A percentile compares a stretch with the other conserved stretches of the same genome.
phyloP scores from a whole-genome alignment of 805 yeast genomes.

The Suhomyces faveliae region DNA sequence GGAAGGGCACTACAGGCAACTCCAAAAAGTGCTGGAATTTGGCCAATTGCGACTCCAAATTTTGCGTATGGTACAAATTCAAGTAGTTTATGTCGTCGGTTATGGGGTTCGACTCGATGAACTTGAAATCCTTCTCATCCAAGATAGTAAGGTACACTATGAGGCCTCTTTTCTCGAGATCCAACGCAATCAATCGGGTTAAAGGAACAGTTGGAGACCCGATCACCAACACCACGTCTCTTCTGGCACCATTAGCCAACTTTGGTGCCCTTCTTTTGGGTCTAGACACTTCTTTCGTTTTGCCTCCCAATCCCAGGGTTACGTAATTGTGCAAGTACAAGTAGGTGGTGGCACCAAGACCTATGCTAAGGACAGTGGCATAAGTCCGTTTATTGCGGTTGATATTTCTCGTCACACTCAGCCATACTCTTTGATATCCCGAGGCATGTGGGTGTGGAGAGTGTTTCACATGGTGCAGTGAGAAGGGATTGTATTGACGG shows the following conservation, averaged over 20 bases:
- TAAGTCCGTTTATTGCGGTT: background rate
- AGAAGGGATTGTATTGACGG: conserved; percentile 12
- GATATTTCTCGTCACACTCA: background rate
- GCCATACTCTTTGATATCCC: background rate
- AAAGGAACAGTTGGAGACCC: conserved; percentile 79
- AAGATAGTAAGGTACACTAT: conserved; percentile 75
- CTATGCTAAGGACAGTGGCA: conserved; percentile 22
- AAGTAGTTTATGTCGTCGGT: conserved; percentile 70
- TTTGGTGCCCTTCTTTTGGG: conserved; percentile 56
- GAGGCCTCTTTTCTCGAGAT: conserved; percentile 75
- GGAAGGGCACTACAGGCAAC: conserved; percentile 57
- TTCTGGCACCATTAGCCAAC: conserved; percentile 67
- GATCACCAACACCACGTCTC: conserved; percentile 69
- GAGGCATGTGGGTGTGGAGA: background rate
- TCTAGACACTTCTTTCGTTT: conserved; percentile 1
- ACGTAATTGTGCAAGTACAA: conserved; percentile 7
- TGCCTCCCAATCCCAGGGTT: background rate
- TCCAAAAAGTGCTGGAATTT: conserved; percentile 50
- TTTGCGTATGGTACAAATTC: conserved; percentile 47
- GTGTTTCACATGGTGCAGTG: background rate
- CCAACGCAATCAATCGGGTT: conserved; percentile 66
- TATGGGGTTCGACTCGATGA: conserved; percentile 53
- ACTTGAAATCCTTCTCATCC: conserved; percentile 55
- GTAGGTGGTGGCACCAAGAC: conserved; percentile 21
- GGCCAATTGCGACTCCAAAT: conserved; percentile 47